phyloP scores from a whole-genome alignment of 2,329 filamentous ascomycete genomes.

The Fusarium sp. region DNA sequence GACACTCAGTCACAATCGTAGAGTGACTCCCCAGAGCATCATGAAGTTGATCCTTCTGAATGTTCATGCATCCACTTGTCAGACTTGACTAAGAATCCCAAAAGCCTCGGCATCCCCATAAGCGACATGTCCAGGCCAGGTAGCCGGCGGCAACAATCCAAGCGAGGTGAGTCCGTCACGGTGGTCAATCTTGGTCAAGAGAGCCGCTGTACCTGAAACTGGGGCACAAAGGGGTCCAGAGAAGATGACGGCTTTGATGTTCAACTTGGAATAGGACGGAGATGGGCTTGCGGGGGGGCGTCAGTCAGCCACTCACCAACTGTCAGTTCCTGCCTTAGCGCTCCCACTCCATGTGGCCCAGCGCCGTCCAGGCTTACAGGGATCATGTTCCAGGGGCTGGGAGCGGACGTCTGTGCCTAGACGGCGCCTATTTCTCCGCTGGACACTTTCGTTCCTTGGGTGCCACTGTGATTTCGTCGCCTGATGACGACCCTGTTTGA shows the following conservation, averaged over 20 bases:
- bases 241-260: conserved; percentile 7
- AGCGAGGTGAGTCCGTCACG: background rate
- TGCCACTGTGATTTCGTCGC: conserved; percentile 1
- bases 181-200: conserved; percentile 18
- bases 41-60: background rate
- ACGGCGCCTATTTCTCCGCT: conserved; percentile 36
- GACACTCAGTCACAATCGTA: no score
- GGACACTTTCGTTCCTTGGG: conserved; percentile 1
- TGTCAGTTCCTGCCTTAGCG: conserved; percentile 40
- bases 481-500: conserved; percentile 22
- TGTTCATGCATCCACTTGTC: background rate
- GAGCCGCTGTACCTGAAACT: conserved; percentile 43
- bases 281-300: background rate
- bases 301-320: conserved; percentile 7
- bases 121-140: conserved; percentile 2
- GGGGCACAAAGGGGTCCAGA: conserved; percentile 3
- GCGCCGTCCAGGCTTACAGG: background rate
- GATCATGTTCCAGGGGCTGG: background rate
- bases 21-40: background rate
- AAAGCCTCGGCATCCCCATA: conserved; percentile 6
- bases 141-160: background rate
- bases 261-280: conserved; percentile 19
- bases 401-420: conserved; percentile 2
- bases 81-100: background rate
- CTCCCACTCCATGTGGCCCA: conserved; percentile 2